A percentile compares a stretch with the other conserved stretches of the same genome.
phyloP scores from a whole-genome alignment of 2,329 filamentous ascomycete genomes.

The Claviceps spartinae region DNA sequence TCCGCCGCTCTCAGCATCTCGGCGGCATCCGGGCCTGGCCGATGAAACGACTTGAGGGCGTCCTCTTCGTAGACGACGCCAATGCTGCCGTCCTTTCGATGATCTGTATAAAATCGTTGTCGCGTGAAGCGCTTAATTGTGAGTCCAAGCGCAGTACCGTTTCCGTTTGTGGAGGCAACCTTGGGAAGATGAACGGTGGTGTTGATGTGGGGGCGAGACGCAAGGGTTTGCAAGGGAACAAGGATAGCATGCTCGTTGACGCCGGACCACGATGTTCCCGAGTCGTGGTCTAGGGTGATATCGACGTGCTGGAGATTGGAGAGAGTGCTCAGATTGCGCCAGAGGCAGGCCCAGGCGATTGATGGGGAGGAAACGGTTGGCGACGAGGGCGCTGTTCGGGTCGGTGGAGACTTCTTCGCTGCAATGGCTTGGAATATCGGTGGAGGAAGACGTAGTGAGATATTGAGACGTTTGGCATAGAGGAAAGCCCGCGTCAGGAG shows the following conservation, averaged over 20 bases:
- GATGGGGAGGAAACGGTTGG: background rate
- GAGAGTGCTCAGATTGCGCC: constrained; percentile 1
- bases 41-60: constrained; percentile 2
- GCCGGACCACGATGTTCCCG: constrained; percentile 4
- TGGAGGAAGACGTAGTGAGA: constrained; percentile 1
- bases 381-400: background rate
- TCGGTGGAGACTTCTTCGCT: background rate
- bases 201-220: background rate
- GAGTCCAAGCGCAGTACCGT: background rate
- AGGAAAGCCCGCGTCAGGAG: background rate
- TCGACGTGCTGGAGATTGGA: constrained; percentile 1
- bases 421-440: constrained; percentile 2
- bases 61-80: constrained; percentile 7
- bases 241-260: constrained; percentile 5
- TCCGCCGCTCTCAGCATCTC: constrained; percentile 3
- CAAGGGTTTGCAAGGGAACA: background rate
- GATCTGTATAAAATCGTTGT: constrained; percentile 4
- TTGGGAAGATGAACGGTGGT: constrained; percentile 1
- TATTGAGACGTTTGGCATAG: background rate
- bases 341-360: background rate
- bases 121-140: background rate
- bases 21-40: background rate
- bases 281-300: constrained; percentile 5
- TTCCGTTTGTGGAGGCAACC: background rate
- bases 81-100: constrained; percentile 4